Percentiles rank a stretch among this genome's conserved stretches.
Conservation (phyloP, 2,329 filamentous ascomycete genomes). For the Gremmenia infestans region DNA sequence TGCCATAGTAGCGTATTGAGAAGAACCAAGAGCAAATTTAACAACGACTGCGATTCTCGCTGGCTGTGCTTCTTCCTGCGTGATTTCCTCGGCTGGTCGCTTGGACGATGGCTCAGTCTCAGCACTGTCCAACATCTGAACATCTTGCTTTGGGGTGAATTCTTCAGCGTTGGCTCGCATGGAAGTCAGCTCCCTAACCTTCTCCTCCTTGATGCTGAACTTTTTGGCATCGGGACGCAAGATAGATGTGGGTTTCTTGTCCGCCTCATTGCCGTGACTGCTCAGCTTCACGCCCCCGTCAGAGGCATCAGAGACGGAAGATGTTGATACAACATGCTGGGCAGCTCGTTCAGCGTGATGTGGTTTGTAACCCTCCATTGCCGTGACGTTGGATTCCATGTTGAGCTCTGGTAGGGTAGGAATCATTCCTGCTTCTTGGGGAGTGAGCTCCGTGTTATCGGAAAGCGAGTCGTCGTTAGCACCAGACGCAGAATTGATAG, state of each 20-base stretch:
- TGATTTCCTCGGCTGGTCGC: constrained; percentile 1
- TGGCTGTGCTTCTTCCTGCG: neutral
- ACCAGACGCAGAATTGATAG: neutral
- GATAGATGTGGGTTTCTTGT: neutral
- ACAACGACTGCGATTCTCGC: constrained; percentile 62
- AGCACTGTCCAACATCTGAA: neutral
- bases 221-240: neutral
- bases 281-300: neutral
- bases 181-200: neutral
- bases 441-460: neutral
- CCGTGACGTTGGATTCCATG: no score
- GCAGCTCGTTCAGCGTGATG: neutral
- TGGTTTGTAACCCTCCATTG: no score
- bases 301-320: neutral
- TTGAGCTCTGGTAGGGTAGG: no score
- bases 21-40: constrained; percentile 71
- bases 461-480: neutral
- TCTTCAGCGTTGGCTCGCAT: neutral
- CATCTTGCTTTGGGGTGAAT: neutral
- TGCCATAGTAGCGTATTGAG: constrained; percentile 82
- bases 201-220: neutral
- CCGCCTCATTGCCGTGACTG: neutral
- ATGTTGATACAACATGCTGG: neutral
- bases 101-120: neutral
- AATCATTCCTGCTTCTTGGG: neutral